Base-by-base conservation (phyloP, 2,329 filamentous ascomycete genomes). In the Trichoderma guizhouense region DNA sequence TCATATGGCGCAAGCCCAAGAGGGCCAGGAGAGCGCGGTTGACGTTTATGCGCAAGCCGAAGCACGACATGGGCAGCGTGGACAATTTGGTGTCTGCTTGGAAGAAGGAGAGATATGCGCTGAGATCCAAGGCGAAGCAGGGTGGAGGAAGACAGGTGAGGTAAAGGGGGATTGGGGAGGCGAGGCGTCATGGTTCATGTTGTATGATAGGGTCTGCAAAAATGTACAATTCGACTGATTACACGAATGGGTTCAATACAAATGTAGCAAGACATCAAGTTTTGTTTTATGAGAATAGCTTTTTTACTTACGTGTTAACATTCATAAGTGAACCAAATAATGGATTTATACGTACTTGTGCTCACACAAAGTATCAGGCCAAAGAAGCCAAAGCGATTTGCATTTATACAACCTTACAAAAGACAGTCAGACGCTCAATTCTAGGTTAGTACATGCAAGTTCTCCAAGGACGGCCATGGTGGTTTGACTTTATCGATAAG, bases 41-140 rank as follows among this genome's bases (percentile, higher is more conserved):
- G 81, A 97, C 93, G 78, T 98, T 95, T 82, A 92, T 99, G 92
- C 89, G 95, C 79, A 86, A 95, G 85, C 90, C 93, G 72, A 92
- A 91, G 83, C 94, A 97, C 82, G 94, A 97, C 83, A 89, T 94
- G 83, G 93, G 94, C 73, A 93, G 89, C 77, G 93, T 97, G 74
- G 93, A 97, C 81, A 90, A 92, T 75, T 86, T 95, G 78, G 93
- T 97, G 72, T 81, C 80, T 74, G 82, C 83, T 12, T 85, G 83
- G 83, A 84, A 83, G 79, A 84, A 83, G 81, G 83, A 84, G 79
- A 79, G 82, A 72, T 81, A 81, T 72, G 78, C 82, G 28, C 78
- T 84, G 74, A 77, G 83, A 39, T 79, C 79, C 70, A 79, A 77
- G 75, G 76, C 79, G 53, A 80, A 77, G 58, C 77, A 79, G 72